Conservation (phyloP, 2,329 filamentous ascomycete genomes). For the Cercospora zeina region DNA sequence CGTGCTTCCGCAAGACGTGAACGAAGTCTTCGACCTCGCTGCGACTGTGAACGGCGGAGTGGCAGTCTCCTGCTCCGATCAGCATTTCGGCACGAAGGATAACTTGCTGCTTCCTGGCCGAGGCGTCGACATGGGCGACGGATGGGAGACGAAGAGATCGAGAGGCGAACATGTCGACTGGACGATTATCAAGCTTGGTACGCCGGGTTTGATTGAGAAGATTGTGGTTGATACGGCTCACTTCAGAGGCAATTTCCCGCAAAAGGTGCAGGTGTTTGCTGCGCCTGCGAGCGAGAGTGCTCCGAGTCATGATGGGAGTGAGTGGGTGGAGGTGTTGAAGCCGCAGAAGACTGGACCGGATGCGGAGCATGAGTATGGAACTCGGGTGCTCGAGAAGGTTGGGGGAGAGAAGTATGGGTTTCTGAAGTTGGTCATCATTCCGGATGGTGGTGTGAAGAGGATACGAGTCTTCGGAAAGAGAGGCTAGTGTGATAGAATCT, state of each 20-base stretch:
- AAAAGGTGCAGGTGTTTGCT: slow-evolving; percentile 66
- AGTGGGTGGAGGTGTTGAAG: slow-evolving; percentile 66
- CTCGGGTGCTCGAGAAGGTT: slow-evolving; percentile 46
- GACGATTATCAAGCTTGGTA: slow-evolving; percentile 73
- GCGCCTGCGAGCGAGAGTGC: slow-evolving; percentile 57
- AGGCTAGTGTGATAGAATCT: not conserved
- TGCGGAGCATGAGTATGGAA: slow-evolving; percentile 65
- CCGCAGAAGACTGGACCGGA: slow-evolving; percentile 72
- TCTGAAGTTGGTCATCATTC: slow-evolving; percentile 88
- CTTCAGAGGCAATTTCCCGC: slow-evolving; percentile 81
- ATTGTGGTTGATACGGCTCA: slow-evolving; percentile 78
- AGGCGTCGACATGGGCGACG: slow-evolving; percentile 83
- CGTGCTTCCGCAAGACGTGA: slow-evolving; percentile 67
- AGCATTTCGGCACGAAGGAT: slow-evolving; percentile 80
- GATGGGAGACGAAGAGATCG: slow-evolving; percentile 80
- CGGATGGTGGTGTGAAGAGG: slow-evolving; percentile 89
- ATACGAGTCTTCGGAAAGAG: slow-evolving; percentile 70
- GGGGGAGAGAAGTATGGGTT: slow-evolving; percentile 69
- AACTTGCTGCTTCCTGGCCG: slow-evolving; percentile 77
- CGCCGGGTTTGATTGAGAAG: slow-evolving; percentile 63
- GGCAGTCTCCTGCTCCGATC: slow-evolving; percentile 73
- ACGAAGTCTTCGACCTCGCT: slow-evolving; percentile 71
- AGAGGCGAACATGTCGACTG: slow-evolving; percentile 75
- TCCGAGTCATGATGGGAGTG: slow-evolving; percentile 57
- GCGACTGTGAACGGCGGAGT: slow-evolving; percentile 77